These are phyloP conservation scores for Vinca minor DNA, from an alignment of 257 asterid species.

Conservation along the genomic window DNA sequence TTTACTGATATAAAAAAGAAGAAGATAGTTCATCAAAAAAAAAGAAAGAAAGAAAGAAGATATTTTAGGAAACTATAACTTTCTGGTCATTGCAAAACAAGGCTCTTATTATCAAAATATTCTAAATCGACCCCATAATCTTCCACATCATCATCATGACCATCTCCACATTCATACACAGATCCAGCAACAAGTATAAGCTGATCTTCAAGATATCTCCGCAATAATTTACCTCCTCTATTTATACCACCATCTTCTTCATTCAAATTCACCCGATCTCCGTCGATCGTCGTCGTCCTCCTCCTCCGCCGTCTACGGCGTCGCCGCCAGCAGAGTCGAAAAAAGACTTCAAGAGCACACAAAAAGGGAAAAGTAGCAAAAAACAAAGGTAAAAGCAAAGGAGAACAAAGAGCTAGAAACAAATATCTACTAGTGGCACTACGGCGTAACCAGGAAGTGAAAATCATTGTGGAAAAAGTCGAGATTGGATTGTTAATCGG, in stretches of 20 bases:
- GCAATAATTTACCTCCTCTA: slow-evolving; percentile 23
- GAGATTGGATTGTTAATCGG: neutral
- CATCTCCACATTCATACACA: slow-evolving; percentile 17
- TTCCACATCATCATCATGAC: slow-evolving; percentile 24
- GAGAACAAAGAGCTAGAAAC: slow-evolving; percentile 15
- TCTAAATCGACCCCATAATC: slow-evolving; percentile 32
- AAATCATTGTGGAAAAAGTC: slow-evolving; percentile 12
- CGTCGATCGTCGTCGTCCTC: slow-evolving; percentile 5
- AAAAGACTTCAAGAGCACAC: slow-evolving; percentile 14
- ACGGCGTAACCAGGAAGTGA: slow-evolving; percentile 13
- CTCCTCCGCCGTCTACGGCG: slow-evolving; percentile 1
- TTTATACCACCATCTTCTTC: slow-evolving; percentile 12
- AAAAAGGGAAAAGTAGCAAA: slow-evolving; percentile 16
- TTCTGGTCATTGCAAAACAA: slow-evolving; percentile 25
- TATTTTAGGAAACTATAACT: too few species aligned
- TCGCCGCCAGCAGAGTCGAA: slow-evolving; percentile 9
- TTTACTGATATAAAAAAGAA: too few species aligned
- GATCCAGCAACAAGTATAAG: slow-evolving; percentile 25
- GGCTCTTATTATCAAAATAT: slow-evolving; percentile 36
- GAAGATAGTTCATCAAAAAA: too few species aligned
- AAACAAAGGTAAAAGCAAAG: slow-evolving; percentile 19
- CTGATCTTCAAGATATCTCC: slow-evolving; percentile 34
- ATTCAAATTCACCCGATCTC: slow-evolving; percentile 3
- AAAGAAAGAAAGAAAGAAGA: too few species aligned
- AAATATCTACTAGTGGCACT: slow-evolving; percentile 9